Evolutionary conservation across 371 early-diverging fungal species (phyloP).

Genomic region (Mortierella sp.): DNA sequence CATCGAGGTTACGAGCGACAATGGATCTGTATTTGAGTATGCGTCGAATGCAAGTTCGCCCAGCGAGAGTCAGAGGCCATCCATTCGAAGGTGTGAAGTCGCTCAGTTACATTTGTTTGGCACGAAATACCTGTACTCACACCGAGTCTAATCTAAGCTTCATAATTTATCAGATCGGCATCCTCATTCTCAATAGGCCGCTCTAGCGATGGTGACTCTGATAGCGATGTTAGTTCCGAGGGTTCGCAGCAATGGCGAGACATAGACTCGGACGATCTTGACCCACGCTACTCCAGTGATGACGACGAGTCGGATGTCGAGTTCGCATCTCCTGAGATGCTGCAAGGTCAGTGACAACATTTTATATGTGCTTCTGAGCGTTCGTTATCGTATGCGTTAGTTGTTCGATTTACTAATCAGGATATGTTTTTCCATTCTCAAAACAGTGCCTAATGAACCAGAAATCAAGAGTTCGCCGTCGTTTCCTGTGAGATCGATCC

Average conservation of each 20-base stretch:
- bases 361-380: background rate
- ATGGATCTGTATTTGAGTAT: slow-evolving; percentile 45
- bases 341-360: slow-evolving; percentile 15
- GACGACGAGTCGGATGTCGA: slow-evolving; percentile 30
- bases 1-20: slow-evolving; percentile 38
- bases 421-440: background rate
- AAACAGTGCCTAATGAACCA: slow-evolving; percentile 21
- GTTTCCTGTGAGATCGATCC: slow-evolving; percentile 72
- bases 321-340: slow-evolving; percentile 17
- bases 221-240: slow-evolving; percentile 31
- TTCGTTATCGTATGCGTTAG: background rate
- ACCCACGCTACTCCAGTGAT: slow-evolving; percentile 34
- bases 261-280: slow-evolving; percentile 42
- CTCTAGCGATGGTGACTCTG: slow-evolving; percentile 17
- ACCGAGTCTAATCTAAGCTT: background rate
- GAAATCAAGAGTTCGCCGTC: slow-evolving; percentile 33
- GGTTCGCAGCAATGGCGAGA: slow-evolving; percentile 26
- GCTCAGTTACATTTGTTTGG: background rate
- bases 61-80: background rate
- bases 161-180: slow-evolving; percentile 16
- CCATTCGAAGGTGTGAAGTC: slow-evolving; percentile 26
- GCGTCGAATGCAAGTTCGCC: slow-evolving; percentile 18
- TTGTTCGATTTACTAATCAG: background rate
- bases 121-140: too few relatives aligned
- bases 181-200: slow-evolving; percentile 47